Conservation (phyloP, 2,329 filamentous ascomycete species). For the Curvularia sp. region DNA sequence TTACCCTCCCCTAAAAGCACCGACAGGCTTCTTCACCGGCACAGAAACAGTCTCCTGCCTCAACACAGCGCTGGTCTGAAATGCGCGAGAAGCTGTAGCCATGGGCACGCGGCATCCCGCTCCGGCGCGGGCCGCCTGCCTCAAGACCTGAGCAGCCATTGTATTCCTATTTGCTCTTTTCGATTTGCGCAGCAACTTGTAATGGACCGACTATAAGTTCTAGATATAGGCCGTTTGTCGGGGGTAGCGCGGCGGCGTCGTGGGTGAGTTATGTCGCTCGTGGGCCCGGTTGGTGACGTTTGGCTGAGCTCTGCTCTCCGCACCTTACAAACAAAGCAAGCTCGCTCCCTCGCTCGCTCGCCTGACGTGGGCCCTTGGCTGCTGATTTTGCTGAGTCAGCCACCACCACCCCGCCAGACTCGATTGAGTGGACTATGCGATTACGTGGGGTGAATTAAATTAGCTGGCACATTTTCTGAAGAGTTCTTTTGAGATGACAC, state of each 20-base stretch:
- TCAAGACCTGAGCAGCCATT: constrained; percentile 57
- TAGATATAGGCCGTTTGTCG: not conserved
- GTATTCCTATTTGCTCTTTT: constrained; percentile 7
- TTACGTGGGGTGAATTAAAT: not conserved
- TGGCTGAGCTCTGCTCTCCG: constrained; percentile 17
- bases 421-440: constrained; percentile 8
- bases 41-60: constrained; percentile 47
- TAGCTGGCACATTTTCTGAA: not conserved
- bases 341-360: constrained; percentile 13
- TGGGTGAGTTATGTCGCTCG: constrained; percentile 8
- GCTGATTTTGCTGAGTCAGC: constrained; percentile 8
- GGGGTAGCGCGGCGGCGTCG: constrained; percentile 1
- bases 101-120: constrained; percentile 24
- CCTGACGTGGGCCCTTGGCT: constrained; percentile 16
- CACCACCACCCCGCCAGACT: not conserved
- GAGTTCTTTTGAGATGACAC: not conserved
- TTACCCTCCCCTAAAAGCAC: constrained; percentile 76
- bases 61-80: constrained; percentile 50
- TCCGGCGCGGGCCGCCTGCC: constrained; percentile 49
- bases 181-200: not conserved
- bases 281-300: constrained; percentile 20
- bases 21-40: constrained; percentile 69
- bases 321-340: constrained; percentile 17
- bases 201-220: not conserved
- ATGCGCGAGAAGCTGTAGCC: constrained; percentile 40